Evolutionary conservation across 768 basidiomycete species (phyloP).

Genomic region (Serendipita vermifera): DNA sequence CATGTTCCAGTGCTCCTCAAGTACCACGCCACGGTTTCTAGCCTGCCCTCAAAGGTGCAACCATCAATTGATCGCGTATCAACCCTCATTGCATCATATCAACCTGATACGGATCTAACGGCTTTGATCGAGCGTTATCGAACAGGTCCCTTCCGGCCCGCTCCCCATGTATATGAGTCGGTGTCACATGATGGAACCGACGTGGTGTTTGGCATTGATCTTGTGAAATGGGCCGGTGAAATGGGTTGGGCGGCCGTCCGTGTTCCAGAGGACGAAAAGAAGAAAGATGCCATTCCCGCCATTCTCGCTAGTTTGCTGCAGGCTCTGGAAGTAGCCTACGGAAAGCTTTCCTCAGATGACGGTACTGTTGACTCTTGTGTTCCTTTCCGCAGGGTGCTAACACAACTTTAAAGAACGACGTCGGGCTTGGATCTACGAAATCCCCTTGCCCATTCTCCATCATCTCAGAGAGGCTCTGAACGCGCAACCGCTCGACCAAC

Average conservation of each 20-base stretch:
- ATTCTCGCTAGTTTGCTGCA: conserved; percentile 56
- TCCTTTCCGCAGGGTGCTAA: too few relatives aligned
- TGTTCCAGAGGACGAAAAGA: conserved; percentile 39
- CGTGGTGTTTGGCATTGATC: conserved; percentile 82
- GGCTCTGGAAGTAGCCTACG: conserved; percentile 52
- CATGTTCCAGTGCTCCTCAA: conserved; percentile 53
- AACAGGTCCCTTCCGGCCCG: conserved; percentile 84
- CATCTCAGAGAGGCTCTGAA: conserved; percentile 78
- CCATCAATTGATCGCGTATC: conserved; percentile 54
- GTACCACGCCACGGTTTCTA: conserved; percentile 69
- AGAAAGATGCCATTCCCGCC: conserved; percentile 50
- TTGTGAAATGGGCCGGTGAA: conserved; percentile 77
- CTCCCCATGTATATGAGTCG: conserved; percentile 74
- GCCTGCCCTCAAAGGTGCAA: conserved; percentile 54
- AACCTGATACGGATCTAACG: conserved; percentile 75
- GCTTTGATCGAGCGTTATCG: conserved; percentile 87
- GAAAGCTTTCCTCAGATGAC: conserved; percentile 43
- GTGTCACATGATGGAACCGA: conserved; percentile 72
- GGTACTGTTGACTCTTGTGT: conserved; percentile 29
- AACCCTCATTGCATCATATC: conserved; percentile 68
- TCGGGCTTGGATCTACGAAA: conserved; percentile 88
- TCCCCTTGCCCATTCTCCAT: conserved; percentile 66
- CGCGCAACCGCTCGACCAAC: conserved; percentile 38
- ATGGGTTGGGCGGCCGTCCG: conserved; percentile 53
- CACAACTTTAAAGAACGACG: conserved; percentile 49